Percentiles rank a stretch among this genome's conserved stretches.
These are phyloP conservation scores for Chlamydomonas incerta DNA, from an alignment of 139 green algal species.

Conservation along the genomic window DNA sequence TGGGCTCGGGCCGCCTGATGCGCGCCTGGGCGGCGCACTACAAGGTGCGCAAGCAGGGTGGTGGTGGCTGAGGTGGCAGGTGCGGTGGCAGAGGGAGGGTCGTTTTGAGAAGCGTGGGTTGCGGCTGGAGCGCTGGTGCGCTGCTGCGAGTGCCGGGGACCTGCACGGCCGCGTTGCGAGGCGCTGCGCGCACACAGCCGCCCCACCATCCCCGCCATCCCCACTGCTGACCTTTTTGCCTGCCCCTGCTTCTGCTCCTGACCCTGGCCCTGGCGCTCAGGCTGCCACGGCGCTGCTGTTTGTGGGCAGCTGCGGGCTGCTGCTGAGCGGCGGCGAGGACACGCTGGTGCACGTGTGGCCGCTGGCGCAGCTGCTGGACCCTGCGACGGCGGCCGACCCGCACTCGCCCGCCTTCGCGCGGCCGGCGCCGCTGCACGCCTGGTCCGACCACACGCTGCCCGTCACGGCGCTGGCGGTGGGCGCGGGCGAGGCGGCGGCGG, in stretches of 20 bases:
- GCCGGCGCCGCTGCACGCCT: conserved; percentile 74
- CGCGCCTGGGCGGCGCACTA: conserved; percentile 90
- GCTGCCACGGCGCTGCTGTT: conserved; percentile 80
- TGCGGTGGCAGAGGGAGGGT: too few relatives aligned
- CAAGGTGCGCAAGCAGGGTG: conserved; percentile 65
- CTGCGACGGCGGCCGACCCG: conserved; percentile 33
- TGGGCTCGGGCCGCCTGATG: conserved; percentile 79
- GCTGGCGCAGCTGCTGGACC: conserved; percentile 81
- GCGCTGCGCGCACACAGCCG: too few relatives aligned
- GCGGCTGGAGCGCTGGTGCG: too few relatives aligned
- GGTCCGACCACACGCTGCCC: conserved; percentile 89
- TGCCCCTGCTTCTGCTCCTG: too few relatives aligned
- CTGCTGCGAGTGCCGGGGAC: too few relatives aligned
- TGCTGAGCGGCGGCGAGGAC: conserved; percentile 85
- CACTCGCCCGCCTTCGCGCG: conserved; percentile 16
- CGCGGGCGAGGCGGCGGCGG: conserved; percentile 57
- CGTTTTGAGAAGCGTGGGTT: too few relatives aligned
- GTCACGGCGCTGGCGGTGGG: conserved; percentile 78
- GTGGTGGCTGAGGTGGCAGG: too few relatives aligned
- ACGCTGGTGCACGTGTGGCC: conserved; percentile 83
- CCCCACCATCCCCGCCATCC: too few relatives aligned
- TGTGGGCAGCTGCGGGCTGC: conserved; percentile 73
- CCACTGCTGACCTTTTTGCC: too few relatives aligned
- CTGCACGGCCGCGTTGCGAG: too few relatives aligned
- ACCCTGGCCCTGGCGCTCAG: too few relatives aligned